A percentile compares a stretch with the other conserved stretches of the same genome.
phyloP scores from a whole-genome alignment of 345 rosid genomes.

The Gossypioides kirkii region DNA sequence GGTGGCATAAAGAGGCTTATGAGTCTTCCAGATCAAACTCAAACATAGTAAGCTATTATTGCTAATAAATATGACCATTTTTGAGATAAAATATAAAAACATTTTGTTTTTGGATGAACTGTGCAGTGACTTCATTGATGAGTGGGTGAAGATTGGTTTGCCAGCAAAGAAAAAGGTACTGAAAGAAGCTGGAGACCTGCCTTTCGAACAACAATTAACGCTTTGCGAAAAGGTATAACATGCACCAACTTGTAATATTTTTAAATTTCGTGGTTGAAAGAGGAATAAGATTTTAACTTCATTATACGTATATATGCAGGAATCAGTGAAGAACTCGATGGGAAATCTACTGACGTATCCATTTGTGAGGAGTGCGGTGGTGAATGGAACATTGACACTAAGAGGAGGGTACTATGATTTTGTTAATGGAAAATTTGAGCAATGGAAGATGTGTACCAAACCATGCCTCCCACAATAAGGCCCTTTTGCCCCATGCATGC shows the following conservation, averaged over 20 bases:
- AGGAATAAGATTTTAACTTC: not conserved
- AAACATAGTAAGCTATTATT: not conserved
- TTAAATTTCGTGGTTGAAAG: not conserved
- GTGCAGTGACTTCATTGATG: conserved; percentile 85
- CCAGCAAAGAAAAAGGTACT: conserved; percentile 77
- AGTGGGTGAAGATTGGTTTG: conserved; percentile 75
- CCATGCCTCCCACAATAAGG: not conserved
- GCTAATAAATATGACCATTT: not conserved
- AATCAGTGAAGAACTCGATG: conserved; percentile 83
- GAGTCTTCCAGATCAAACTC: conserved; percentile 41
- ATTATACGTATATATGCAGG: conserved; percentile 42
- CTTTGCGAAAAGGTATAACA: conserved; percentile 65
- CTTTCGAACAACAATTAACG: conserved; percentile 37
- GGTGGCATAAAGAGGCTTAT: conserved; percentile 96
- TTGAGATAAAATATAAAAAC: not conserved
- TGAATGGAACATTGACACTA: conserved; percentile 58
- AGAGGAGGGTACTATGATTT: conserved; percentile 92
- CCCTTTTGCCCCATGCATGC: too few relatives aligned
- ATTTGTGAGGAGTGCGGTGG: conserved; percentile 80
- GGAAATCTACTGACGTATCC: conserved; percentile 79
- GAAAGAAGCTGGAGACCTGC: conserved; percentile 28
- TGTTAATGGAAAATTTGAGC: conserved; percentile 73
- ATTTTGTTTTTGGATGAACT: not conserved
- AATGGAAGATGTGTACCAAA: conserved; percentile 69
- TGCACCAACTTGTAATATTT: too few relatives aligned